Conservation (phyloP, 805 yeast species). For the Candida coquimbonensis region DNA sequence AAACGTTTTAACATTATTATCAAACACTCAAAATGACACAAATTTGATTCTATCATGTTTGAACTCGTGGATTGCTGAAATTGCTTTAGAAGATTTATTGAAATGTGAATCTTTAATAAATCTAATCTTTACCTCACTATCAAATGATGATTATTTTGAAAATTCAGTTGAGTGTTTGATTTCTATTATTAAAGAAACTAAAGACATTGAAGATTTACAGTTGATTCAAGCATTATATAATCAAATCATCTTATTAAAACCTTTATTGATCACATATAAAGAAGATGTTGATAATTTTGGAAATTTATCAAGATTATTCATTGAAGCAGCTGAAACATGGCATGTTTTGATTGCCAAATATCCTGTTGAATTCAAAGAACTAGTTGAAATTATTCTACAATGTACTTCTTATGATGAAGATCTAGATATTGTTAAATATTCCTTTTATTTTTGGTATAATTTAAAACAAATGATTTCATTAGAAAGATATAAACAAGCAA, state of each 20-base stretch:
- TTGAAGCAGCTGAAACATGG: slow-evolving; percentile 96
- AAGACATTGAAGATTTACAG: slow-evolving; percentile 60
- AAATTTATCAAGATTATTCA: slow-evolving; percentile 67
- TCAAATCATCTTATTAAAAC: slow-evolving; percentile 57
- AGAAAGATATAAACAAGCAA: slow-evolving; percentile 49
- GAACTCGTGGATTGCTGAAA: slow-evolving; percentile 86
- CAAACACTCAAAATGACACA: slow-evolving; percentile 27
- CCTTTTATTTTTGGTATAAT: slow-evolving; percentile 88
- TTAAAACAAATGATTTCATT: slow-evolving; percentile 61
- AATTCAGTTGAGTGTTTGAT: slow-evolving; percentile 83
- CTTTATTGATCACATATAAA: slow-evolving; percentile 34
- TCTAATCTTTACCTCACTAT: slow-evolving; percentile 57
- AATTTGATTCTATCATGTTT: slow-evolving; percentile 63
- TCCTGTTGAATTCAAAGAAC: slow-evolving; percentile 61
- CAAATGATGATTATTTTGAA: slow-evolving; percentile 63
- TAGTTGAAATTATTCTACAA: slow-evolving; percentile 66
- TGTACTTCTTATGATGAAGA: slow-evolving; percentile 73
- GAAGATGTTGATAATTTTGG: slow-evolving; percentile 50
- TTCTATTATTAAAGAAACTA: slow-evolving; percentile 72
- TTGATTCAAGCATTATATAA: slow-evolving; percentile 61
- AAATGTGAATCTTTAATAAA: slow-evolving; percentile 56
- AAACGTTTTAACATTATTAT: slow-evolving; percentile 56
- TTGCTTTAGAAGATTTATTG: slow-evolving; percentile 66
- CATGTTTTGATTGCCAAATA: slow-evolving; percentile 72
- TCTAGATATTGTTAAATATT: slow-evolving; percentile 80